These are phyloP conservation scores for Ogataea ramenticola DNA, from an alignment of 805 yeast species.

Conservation along the genomic window DNA sequence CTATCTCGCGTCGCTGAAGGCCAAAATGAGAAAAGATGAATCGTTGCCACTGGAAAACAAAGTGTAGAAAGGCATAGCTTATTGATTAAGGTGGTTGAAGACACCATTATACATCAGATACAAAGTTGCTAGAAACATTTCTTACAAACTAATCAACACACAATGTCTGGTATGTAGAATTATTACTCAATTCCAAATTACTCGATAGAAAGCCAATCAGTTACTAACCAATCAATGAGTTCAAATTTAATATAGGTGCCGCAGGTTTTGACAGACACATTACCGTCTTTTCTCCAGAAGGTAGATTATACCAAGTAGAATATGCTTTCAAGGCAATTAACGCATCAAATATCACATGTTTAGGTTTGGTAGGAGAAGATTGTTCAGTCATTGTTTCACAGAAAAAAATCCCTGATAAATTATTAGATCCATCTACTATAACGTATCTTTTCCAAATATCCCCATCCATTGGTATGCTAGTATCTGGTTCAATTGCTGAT, in stretches of 20 bases:
- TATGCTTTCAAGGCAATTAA: slow-evolving; percentile 97
- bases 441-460: slow-evolving; percentile 82
- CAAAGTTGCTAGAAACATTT: too few species aligned
- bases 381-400: slow-evolving; percentile 86
- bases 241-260: slow-evolving; percentile 34
- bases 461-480: slow-evolving; percentile 76
- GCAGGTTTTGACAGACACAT: slow-evolving; percentile 99
- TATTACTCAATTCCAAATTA: too few species aligned
- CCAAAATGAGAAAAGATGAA: too few species aligned
- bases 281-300: slow-evolving; percentile 97
- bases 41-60: neutral
- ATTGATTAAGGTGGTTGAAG: too few species aligned
- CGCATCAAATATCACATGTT: slow-evolving; percentile 80
- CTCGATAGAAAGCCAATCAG: slow-evolving; percentile 28
- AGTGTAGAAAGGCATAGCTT: too few species aligned
- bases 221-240: slow-evolving; percentile 18
- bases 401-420: slow-evolving; percentile 93
- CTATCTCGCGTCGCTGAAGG: too few species aligned
- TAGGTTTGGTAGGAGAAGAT: slow-evolving; percentile 83
- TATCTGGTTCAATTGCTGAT: slow-evolving; percentile 95
- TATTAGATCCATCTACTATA: slow-evolving; percentile 81
- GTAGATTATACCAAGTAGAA: slow-evolving; percentile 94
- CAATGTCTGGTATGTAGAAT: slow-evolving; percentile 24
- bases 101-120: too few species aligned
- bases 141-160: neutral